Percentiles rank a stretch among this genome's conserved stretches.
These are phyloP conservation scores for Thielaviopsis euricoi DNA, from an alignment of 2,329 filamentous ascomycete genomes.

Conservation along the genomic window DNA sequence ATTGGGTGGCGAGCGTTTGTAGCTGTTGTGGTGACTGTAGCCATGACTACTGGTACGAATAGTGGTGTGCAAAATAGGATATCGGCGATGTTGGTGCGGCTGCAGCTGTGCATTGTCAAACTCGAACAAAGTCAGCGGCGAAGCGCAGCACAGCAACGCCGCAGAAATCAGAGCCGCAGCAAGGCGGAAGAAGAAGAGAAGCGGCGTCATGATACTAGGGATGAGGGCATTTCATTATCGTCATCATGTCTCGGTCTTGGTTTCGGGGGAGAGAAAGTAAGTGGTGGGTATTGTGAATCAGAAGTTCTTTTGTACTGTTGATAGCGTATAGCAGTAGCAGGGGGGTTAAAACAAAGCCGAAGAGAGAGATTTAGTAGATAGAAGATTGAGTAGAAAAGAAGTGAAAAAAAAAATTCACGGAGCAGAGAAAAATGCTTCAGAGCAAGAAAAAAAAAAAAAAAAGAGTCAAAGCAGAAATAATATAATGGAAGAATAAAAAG, in stretches of 20 bases:
- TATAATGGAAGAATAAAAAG: background rate
- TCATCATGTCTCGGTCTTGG: background rate
- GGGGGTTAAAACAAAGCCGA: background rate
- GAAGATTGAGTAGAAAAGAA: background rate
- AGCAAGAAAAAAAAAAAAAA: too few species aligned
- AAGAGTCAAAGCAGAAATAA: background rate
- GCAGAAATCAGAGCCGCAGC: background rate
- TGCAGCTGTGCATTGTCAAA: too few species aligned
- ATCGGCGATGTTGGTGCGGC: too few species aligned
- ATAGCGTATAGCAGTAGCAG: too few species aligned
- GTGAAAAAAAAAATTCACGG: background rate
- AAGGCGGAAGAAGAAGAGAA: background rate
- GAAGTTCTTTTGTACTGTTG: too few species aligned
- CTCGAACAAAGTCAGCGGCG: background rate
- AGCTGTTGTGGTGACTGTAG: too few species aligned
- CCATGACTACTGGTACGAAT: background rate
- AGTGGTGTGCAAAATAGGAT: background rate
- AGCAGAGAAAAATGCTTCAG: background rate
- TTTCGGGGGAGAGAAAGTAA: too few species aligned
- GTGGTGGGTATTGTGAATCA: too few species aligned
- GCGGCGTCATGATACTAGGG: background rate
- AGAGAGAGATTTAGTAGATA: background rate
- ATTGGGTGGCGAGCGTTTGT: too few species aligned
- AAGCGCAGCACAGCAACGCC: background rate
- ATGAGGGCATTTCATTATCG: background rate